phyloP scores from a whole-genome alignment of 306 rosid genomes.

The Senna tora region DNA sequence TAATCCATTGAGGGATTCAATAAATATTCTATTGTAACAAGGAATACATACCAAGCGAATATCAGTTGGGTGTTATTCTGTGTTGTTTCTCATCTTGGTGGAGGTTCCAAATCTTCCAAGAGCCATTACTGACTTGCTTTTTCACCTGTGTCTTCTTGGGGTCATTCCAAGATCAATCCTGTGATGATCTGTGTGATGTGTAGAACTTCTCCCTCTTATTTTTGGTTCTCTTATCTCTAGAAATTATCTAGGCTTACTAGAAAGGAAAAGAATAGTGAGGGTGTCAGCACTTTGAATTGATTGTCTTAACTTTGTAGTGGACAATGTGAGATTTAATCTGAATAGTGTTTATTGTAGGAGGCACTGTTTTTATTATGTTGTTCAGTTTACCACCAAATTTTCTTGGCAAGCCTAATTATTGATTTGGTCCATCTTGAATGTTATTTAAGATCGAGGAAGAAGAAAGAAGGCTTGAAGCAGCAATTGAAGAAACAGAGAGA shows the following conservation, averaged over 20 bases:
- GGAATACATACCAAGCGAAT: slow-evolving; percentile 1
- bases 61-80: slow-evolving; percentile 14
- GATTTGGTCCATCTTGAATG: slow-evolving; percentile 39
- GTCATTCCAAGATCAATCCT: slow-evolving; percentile 14
- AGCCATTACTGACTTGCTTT: slow-evolving; percentile 24
- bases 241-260: slow-evolving; percentile 4
- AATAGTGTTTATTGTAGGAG: slow-evolving; percentile 16
- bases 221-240: neutral
- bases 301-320: slow-evolving; percentile 22
- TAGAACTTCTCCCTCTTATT: neutral
- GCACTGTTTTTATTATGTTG: slow-evolving; percentile 25
- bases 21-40: slow-evolving; percentile 18
- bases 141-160: neutral
- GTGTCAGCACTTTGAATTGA: neutral
- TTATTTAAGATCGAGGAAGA: slow-evolving; percentile 85
- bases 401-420: slow-evolving; percentile 35
- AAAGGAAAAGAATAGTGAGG: neutral
- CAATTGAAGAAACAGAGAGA: slow-evolving; percentile 81
- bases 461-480: slow-evolving; percentile 86
- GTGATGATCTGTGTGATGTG: neutral
- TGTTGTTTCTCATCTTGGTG: neutral
- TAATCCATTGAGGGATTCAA: neutral
- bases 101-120: slow-evolving; percentile 23
- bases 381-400: slow-evolving; percentile 34
- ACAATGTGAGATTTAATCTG: slow-evolving; percentile 9